Base-by-base conservation (phyloP, 1,139 yeast genomes). In the Spathaspora sp. region DNA sequence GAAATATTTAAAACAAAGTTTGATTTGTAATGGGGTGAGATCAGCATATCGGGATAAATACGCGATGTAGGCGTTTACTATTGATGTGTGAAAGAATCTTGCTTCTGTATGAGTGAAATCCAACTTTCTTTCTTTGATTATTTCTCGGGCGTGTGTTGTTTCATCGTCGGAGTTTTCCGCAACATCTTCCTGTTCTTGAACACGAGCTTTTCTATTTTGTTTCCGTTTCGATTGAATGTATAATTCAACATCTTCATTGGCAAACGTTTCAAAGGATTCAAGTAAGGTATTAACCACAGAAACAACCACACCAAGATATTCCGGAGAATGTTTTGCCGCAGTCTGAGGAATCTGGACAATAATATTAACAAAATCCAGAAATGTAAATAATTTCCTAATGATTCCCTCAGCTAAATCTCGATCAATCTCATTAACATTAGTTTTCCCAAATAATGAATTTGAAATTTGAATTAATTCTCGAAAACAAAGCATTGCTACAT, bases 401-500 rank as follows among this genome's bases (percentile, higher is more conserved):
- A 75, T 74, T 1, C 79, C 79, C 54, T 74, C 81, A 0, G 79
- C 77, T 37, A 74, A 58, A 44, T 78, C 79, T 46, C 72, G 61
- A 46, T 73, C 74, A 8, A 82, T 58, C 36, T 81, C 74, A 36
- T 80, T 70, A 43, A 79, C 74, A 46, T 78, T 71, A 41, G 76
- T 77, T 6, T 67, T 68, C 10, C 63, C 57, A 39, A 79, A 77
- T 65, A 85, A 74, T 1, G 76, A 67, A 38, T 74, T 70, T 1
- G 89, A 72, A 2, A 85, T 73, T 13, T 74, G 61, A 5, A 93
- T 63, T 38, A 90, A 65, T 52, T 88, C 89, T 37, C 78, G 77
- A 58, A 89, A 81, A 48, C 90, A 80, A 37, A 81, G 71, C 79
- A 89, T 78, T 1, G 86, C 81, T 0, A 90, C 88, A 55, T 87